These are phyloP conservation scores for Peronospora farinosa DNA, from an alignment of 352 stramenopile genomes.

Conservation along the genomic window DNA sequence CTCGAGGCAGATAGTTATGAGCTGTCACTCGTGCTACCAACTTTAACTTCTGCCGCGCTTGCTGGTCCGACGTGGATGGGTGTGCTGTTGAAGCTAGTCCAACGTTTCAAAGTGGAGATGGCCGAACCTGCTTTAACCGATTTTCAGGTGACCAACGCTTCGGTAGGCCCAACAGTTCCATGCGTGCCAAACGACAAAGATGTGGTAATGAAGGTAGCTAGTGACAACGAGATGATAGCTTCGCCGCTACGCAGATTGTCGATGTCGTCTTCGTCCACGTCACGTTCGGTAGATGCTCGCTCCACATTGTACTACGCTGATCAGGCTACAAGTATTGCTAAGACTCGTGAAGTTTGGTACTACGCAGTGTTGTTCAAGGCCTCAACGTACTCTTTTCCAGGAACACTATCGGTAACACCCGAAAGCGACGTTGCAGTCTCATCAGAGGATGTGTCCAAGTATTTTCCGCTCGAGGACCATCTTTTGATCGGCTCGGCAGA, in stretches of 20 bases:
- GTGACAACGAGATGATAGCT: background rate
- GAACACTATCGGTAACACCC: constrained; percentile 39
- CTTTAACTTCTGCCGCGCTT: constrained; percentile 16
- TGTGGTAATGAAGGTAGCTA: constrained; percentile 11
- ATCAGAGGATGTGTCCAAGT: constrained; percentile 47
- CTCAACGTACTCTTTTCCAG: constrained; percentile 44
- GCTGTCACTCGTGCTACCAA: constrained; percentile 46
- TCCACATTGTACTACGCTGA: constrained; percentile 28
- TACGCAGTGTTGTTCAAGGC: constrained; percentile 73
- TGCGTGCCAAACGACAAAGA: constrained; percentile 1
- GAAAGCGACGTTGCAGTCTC: constrained; percentile 27
- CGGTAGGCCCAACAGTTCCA: background rate
- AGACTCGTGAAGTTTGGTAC: constrained; percentile 50
- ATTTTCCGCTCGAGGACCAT: constrained; percentile 54
- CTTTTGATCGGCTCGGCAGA: constrained; percentile 51
- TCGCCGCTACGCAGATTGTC: constrained; percentile 16
- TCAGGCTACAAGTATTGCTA: constrained; percentile 16
- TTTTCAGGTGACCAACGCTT: background rate
- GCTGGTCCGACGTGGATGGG: constrained; percentile 47
- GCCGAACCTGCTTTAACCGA: constrained; percentile 6
- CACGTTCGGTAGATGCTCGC: constrained; percentile 9
- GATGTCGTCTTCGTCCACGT: constrained; percentile 14
- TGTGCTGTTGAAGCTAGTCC: constrained; percentile 50
- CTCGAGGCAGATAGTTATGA: constrained; percentile 45
- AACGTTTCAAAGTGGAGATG: constrained; percentile 37